These are phyloP conservation scores for Penicillium coffeae DNA, from an alignment of 495 filamentous ascomycete species.

Conservation along the genomic window DNA sequence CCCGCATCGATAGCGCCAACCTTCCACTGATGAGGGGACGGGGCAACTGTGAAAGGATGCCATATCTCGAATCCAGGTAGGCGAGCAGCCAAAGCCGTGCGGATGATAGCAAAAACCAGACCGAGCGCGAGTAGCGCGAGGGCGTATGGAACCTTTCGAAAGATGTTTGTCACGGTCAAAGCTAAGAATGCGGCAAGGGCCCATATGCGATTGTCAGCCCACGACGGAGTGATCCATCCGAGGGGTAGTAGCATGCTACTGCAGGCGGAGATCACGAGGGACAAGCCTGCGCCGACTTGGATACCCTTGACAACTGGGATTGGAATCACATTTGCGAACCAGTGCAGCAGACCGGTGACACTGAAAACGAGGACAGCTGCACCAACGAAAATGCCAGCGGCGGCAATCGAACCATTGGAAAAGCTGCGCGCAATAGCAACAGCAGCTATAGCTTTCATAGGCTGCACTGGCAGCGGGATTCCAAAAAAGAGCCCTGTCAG, in stretches of 20 bases:
- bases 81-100: slow-evolving; percentile 25
- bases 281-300: slow-evolving; percentile 84
- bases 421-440: slow-evolving; percentile 70
- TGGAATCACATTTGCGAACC: slow-evolving; percentile 68
- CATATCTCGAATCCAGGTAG: slow-evolving; percentile 50
- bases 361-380: slow-evolving; percentile 70
- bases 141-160: slow-evolving; percentile 68
- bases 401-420: slow-evolving; percentile 62
- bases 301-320: slow-evolving; percentile 89
- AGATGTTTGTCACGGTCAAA: slow-evolving; percentile 58
- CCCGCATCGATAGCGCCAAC: slow-evolving; percentile 55
- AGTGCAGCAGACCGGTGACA: slow-evolving; percentile 66
- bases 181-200: slow-evolving; percentile 63
- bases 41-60: slow-evolving; percentile 43
- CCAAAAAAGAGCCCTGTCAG: slow-evolving; percentile 77
- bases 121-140: slow-evolving; percentile 66
- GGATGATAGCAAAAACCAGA: slow-evolving; percentile 51
- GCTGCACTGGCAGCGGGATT: slow-evolving; percentile 81
- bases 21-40: slow-evolving; percentile 41
- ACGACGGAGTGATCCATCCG: slow-evolving; percentile 53
- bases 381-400: slow-evolving; percentile 74
- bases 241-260: slow-evolving; percentile 56
- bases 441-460: slow-evolving; percentile 90
- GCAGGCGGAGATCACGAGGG: slow-evolving; percentile 72
- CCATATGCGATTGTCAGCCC: slow-evolving; percentile 72